Percentiles rank a stretch among this genome's conserved stretches.
Conservation (phyloP, 1,284 basidiomycete genomes). For the Sutorius eximius region DNA sequence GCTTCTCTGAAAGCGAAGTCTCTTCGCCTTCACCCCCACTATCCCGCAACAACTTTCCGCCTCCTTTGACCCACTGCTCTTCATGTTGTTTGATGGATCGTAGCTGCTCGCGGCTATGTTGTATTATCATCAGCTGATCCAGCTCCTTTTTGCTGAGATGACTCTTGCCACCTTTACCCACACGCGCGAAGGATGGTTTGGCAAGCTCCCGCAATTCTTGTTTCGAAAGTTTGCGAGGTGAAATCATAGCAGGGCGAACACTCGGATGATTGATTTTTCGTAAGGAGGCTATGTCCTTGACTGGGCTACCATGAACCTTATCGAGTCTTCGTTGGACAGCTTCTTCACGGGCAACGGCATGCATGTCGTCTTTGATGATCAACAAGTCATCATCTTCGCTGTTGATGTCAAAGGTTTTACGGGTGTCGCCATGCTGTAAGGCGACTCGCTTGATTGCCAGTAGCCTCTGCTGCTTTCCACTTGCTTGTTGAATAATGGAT, state of each 20-base stretch:
- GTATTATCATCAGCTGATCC: slow-evolving; percentile 38
- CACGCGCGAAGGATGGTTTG: slow-evolving; percentile 30
- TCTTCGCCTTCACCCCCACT: slow-evolving; percentile 14
- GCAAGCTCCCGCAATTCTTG: slow-evolving; percentile 31
- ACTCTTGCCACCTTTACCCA: slow-evolving; percentile 27
- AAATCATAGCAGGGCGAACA: slow-evolving; percentile 12
- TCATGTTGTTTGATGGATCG: slow-evolving; percentile 48
- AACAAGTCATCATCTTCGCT: slow-evolving; percentile 60
- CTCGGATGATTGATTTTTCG: slow-evolving; percentile 26
- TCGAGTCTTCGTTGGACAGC: slow-evolving; percentile 42
- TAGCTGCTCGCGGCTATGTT: slow-evolving; percentile 31
- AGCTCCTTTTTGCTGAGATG: slow-evolving; percentile 35
- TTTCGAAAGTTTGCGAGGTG: slow-evolving; percentile 25
- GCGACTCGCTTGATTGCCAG: slow-evolving; percentile 21
- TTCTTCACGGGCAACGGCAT: slow-evolving; percentile 47
- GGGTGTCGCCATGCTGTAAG: slow-evolving; percentile 15
- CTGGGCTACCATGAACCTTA: slow-evolving; percentile 32
- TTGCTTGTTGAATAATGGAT: slow-evolving; percentile 22
- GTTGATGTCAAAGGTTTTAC: slow-evolving; percentile 18
- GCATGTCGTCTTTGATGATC: slow-evolving; percentile 46
- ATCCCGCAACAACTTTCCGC: slow-evolving; percentile 44
- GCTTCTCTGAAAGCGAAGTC: slow-evolving; percentile 34
- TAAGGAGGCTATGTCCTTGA: slow-evolving; percentile 30
- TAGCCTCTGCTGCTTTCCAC: slow-evolving; percentile 14
- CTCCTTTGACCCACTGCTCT: slow-evolving; percentile 54